Base-by-base conservation (phyloP, 306 rosid genomes). In the Lathyrus aphaca region DNA sequence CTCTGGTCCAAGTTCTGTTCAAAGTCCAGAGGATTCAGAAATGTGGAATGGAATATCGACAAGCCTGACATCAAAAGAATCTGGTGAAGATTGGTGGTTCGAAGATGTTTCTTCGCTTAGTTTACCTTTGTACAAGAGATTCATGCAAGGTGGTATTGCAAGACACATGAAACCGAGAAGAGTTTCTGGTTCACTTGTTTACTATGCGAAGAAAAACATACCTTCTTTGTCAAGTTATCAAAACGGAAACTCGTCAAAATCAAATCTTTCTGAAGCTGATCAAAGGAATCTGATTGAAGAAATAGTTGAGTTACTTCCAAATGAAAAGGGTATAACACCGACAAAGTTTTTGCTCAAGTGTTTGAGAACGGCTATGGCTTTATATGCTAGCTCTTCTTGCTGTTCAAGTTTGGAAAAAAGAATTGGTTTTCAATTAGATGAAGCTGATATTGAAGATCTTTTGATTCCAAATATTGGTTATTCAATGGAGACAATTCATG, bases 1-100 rank as follows among this genome's bases (percentile, higher is more conserved):
- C 50, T 79, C 88, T 1, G 66, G 65, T 60, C 84, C 54, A 42
- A 74, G 77, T 37, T 55, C 65, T 30, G 45, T 35, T 30, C 85
- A 79, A 21, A 89, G 81, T 75, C 75, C 88, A 15, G 89, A 82
- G 16, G 74, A 82, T 18, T 42, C 72, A n/a, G 72, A 57, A 18
- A 62, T 83, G 48, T 90, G 96, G 98, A 92, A 92, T 59, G 96
- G 98, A 64, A 80, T 89, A 78, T 53, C 59, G 0, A 53, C 6
- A n/a, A 60, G 79, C 43, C 58, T 75, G 0, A 43, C 74, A 7
- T 32, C 87, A 9, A 85, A 86, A 59, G 67, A 83, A 15, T 21
- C 77, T 3, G 66, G 83, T 61, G 96, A 92, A 71, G 96, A 90
- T 76, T 93, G 96, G 98, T 93, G 98, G 98, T 85, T 74, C 51